Conservation (phyloP, 208 protist genomes). For the Leishmania turanica region DNA sequence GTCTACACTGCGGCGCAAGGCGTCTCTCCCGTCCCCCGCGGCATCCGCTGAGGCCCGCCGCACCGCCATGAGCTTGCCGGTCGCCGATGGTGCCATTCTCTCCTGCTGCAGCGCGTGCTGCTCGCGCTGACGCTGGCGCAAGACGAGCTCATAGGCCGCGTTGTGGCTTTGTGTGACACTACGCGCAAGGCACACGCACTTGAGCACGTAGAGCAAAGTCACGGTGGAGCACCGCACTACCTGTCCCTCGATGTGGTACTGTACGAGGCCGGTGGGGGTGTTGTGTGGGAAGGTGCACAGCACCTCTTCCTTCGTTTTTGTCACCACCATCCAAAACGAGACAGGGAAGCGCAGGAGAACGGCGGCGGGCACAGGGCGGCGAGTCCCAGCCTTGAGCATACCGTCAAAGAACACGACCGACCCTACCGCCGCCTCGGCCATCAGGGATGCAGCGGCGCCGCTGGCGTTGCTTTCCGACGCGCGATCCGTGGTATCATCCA, state of each 20-base stretch:
- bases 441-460: neutral
- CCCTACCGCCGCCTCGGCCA: neutral
- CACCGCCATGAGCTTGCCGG: neutral
- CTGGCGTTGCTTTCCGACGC: neutral
- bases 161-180: slow-evolving; percentile 72
- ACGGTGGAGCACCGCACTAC: slow-evolving; percentile 49
- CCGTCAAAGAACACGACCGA: slow-evolving; percentile 68
- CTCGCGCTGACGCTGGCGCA: slow-evolving; percentile 37
- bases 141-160: slow-evolving; percentile 55
- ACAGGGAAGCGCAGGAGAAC: slow-evolving; percentile 56
- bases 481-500: neutral
- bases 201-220: slow-evolving; percentile 71
- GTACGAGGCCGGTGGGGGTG: slow-evolving; percentile 63
- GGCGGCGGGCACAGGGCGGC: slow-evolving; percentile 41
- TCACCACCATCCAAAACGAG: slow-evolving; percentile 66
- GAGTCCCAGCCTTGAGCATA: slow-evolving; percentile 23
- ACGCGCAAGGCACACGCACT: slow-evolving; percentile 71
- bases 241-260: slow-evolving; percentile 84
- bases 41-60: neutral
- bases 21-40: neutral
- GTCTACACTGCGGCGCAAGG: neutral
- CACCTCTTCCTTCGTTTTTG: slow-evolving; percentile 44
- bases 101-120: slow-evolving; percentile 20
- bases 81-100: slow-evolving; percentile 12
- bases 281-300: slow-evolving; percentile 72